These are phyloP conservation scores for Petunia hybrid DNA, from an alignment of 305 asterid species.

Conservation along the genomic window DNA sequence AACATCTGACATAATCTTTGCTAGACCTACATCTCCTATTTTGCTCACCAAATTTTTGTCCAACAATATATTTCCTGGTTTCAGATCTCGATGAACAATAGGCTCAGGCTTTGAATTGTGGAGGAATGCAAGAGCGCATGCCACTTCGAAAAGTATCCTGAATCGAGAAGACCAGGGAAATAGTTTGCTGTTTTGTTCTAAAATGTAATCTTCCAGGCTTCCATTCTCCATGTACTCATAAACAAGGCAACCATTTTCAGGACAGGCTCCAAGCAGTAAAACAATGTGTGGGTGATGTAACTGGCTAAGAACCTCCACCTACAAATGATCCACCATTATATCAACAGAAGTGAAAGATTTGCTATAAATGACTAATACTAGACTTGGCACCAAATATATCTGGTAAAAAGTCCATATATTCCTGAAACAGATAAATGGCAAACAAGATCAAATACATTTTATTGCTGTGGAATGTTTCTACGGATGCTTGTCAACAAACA, in stretches of 20 bases:
- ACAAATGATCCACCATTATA: conserved; percentile 34
- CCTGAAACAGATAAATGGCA: background rate
- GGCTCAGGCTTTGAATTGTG: conserved; percentile 86
- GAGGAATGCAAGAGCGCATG: conserved; percentile 87
- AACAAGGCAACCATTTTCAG: conserved; percentile 78
- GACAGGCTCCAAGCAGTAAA: conserved; percentile 87
- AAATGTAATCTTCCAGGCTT: conserved; percentile 72
- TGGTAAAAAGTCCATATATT: background rate
- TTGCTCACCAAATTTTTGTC: conserved; percentile 70
- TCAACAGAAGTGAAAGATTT: background rate
- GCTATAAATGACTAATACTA: background rate
- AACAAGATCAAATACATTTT: background rate
- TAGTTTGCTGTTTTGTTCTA: conserved; percentile 45
- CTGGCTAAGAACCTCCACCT: conserved; percentile 90
- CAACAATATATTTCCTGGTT: conserved; percentile 87
- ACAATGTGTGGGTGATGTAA: conserved; percentile 83
- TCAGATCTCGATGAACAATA: conserved; percentile 84
- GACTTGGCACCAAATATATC: background rate
- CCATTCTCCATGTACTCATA: conserved; percentile 93
- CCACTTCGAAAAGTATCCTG: conserved; percentile 81
- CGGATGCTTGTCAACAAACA: background rate
- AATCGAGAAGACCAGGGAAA: conserved; percentile 82
- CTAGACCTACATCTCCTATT: conserved; percentile 91
- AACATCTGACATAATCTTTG: conserved; percentile 66
- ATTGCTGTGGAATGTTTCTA: background rate